phyloP scores from a whole-genome alignment of 1,284 basidiomycete genomes.

The Stygiomarasmius scandens region DNA sequence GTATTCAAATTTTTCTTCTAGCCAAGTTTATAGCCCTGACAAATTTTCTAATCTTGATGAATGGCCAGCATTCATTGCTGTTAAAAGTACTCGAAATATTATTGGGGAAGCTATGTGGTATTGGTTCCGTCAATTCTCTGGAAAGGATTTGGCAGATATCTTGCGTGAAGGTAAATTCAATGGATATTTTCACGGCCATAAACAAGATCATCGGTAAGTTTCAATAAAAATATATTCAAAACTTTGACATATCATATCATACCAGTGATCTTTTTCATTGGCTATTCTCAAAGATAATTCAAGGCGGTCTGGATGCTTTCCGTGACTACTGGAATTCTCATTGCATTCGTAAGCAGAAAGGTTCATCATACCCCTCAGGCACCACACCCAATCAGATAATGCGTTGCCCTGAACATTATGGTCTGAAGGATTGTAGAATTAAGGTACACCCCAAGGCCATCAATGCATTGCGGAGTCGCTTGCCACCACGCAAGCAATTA shows the following conservation, averaged over 20 bases:
- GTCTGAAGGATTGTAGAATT: conserved; percentile 8
- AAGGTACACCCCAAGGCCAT: conserved; percentile 4
- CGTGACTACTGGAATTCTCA: too few species aligned
- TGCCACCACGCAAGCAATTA: conserved; percentile 9
- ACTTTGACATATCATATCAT: conserved; percentile 10
- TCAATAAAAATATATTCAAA: not conserved
- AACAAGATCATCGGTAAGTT: conserved; percentile 15
- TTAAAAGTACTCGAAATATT: conserved; percentile 19
- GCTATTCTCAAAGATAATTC: too few species aligned
- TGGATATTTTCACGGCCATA: conserved; percentile 9
- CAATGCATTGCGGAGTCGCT: not conserved
- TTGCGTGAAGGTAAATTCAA: conserved; percentile 16
- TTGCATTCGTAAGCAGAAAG: too few species aligned
- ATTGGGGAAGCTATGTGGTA: conserved; percentile 17
- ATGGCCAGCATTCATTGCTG: conserved; percentile 4
- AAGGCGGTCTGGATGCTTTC: too few species aligned
- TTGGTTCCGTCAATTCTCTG: conserved; percentile 5
- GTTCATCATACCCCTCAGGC: too few species aligned
- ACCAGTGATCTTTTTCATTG: too few species aligned
- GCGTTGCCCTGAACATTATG: conserved; percentile 11
- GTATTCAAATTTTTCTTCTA: not conserved
- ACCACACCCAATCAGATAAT: too few species aligned
- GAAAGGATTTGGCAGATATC: conserved; percentile 3
- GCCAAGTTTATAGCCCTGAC: conserved; percentile 10
- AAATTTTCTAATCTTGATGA: not conserved